These are phyloP conservation scores for Lipomyces sp. DNA, from an alignment of 805 yeast species.

Conservation along the genomic window DNA sequence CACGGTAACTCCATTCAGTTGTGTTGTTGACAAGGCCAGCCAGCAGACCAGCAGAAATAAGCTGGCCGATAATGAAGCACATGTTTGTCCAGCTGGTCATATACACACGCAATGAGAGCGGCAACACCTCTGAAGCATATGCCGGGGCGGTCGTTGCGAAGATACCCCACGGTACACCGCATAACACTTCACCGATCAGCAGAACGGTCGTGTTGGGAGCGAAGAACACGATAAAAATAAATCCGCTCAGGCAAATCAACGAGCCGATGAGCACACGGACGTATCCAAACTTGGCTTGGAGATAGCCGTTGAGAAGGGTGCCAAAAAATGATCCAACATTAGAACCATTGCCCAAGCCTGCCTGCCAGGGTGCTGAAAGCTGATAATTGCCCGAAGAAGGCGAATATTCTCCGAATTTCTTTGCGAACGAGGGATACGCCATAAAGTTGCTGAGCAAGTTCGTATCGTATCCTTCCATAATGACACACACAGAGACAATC, in stretches of 20 bases:
- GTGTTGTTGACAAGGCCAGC: constrained; percentile 37
- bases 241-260: constrained; percentile 38
- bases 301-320: constrained; percentile 44
- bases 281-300: constrained; percentile 48
- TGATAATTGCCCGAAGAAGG: constrained; percentile 5
- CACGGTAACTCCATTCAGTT: constrained; percentile 45
- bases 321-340: constrained; percentile 49
- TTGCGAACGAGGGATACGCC: constrained; percentile 34
- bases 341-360: constrained; percentile 34
- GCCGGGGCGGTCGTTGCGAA: constrained; percentile 51
- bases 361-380: constrained; percentile 36
- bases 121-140: constrained; percentile 58
- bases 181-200: constrained; percentile 42
- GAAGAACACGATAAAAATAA: constrained; percentile 49
- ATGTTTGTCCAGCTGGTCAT: constrained; percentile 50
- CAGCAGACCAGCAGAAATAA: constrained; percentile 53
- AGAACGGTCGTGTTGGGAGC: constrained; percentile 43
- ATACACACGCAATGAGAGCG: constrained; percentile 49
- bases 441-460: constrained; percentile 43
- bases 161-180: constrained; percentile 52
- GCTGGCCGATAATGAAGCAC: constrained; percentile 58
- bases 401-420: constrained; percentile 19
- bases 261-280: constrained; percentile 43
- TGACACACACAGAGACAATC: constrained; percentile 43
- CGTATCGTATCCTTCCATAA: constrained; percentile 53